Evolutionary conservation across 306 rosid genomes (phyloP).

Genomic region (Rubus idaeus): DNA sequence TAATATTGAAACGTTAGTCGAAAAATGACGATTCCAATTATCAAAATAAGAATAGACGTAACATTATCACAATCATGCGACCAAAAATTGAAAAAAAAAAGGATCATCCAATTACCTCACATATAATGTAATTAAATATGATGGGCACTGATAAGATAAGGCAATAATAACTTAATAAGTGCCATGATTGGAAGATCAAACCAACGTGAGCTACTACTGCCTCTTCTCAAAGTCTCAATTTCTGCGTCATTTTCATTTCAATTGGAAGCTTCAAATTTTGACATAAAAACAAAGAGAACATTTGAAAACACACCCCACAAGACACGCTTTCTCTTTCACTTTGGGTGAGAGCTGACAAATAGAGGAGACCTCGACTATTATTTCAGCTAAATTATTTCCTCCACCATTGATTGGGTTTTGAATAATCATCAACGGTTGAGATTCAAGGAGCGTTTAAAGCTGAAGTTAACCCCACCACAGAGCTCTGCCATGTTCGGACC

Average conservation of each 20-base stretch:
- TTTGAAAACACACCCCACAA: slow-evolving; percentile 1
- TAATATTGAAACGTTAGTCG: no score
- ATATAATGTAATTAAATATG: background rate
- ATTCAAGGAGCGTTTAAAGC: background rate
- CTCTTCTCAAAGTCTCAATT: background rate
- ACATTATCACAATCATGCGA: background rate
- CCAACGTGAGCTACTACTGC: background rate
- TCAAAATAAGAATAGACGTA: no score
- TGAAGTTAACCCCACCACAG: slow-evolving; percentile 18
- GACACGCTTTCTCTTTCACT: slow-evolving; percentile 38
- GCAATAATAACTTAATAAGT: background rate
- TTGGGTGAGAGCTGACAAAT: slow-evolving; percentile 40
- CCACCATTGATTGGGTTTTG: background rate
- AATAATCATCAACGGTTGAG: slow-evolving; percentile 8
- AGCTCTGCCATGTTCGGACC: slow-evolving; percentile 20
- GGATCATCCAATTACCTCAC: background rate
- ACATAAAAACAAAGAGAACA: background rate
- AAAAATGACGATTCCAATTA: no score
- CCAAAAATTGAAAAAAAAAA: background rate
- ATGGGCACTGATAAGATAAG: background rate
- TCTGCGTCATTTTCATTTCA: background rate
- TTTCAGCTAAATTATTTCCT: background rate
- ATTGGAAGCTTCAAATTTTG: background rate
- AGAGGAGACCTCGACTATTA: slow-evolving; percentile 7
- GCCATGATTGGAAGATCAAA: slow-evolving; percentile 22